Conservation (phyloP, 768 basidiomycete genomes). For the Steccherinum ochraceum region DNA sequence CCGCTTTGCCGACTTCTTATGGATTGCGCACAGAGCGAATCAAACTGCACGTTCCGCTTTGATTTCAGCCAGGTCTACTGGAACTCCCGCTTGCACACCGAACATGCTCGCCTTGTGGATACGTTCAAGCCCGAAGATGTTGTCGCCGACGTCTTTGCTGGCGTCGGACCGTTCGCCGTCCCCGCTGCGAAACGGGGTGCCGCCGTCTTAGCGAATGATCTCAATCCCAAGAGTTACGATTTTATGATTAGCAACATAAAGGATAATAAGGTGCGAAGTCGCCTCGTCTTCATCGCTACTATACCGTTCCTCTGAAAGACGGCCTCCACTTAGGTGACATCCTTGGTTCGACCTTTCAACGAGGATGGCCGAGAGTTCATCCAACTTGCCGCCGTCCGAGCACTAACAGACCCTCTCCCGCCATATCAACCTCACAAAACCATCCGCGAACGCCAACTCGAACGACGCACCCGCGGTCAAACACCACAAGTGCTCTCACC, state of each 20-base stretch:
- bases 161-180: constrained; percentile 93
- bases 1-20: neutral
- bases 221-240: constrained; percentile 84
- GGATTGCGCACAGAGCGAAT: constrained; percentile 56
- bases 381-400: constrained; percentile 41
- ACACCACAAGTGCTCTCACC: constrained; percentile 2
- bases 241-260: constrained; percentile 69
- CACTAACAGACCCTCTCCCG: constrained; percentile 59
- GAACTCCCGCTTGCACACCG: constrained; percentile 92
- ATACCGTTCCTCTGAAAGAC: neutral
- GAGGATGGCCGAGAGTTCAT: constrained; percentile 90
- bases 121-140: constrained; percentile 71
- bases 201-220: constrained; percentile 85
- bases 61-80: constrained; percentile 96
- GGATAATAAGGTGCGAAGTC: constrained; percentile 63
- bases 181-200: constrained; percentile 92
- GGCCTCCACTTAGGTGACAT: constrained; percentile 46
- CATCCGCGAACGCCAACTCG: constrained; percentile 1
- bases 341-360: constrained; percentile 65
- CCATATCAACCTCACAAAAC: constrained; percentile 10
- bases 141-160: constrained; percentile 91
- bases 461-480: constrained; percentile 14
- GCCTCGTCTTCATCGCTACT: neutral
- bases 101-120: constrained; percentile 81
- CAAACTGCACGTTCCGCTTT: constrained; percentile 82